Conservation (phyloP, 2,329 filamentous ascomycete species). For the Talaromyces rugulosus region DNA sequence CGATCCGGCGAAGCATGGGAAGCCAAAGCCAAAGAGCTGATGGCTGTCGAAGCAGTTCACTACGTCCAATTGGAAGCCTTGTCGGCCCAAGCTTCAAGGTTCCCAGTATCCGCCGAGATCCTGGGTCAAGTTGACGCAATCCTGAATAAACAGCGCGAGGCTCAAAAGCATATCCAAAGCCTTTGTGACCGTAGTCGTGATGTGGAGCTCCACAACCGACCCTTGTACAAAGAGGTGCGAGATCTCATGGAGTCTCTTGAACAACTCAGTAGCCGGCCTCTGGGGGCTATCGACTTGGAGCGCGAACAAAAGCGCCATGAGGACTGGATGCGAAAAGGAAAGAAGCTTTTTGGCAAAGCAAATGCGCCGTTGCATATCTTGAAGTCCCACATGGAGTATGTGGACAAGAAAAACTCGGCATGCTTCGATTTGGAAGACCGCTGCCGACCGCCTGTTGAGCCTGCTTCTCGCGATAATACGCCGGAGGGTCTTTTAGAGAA, state of each 20-base stretch:
- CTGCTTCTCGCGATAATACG: slow-evolving; percentile 76
- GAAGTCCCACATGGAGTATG: slow-evolving; percentile 89
- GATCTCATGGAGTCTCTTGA: slow-evolving; percentile 83
- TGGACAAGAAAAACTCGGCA: slow-evolving; percentile 79
- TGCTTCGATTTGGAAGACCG: slow-evolving; percentile 92
- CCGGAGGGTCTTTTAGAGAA: slow-evolving; percentile 55
- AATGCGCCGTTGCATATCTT: slow-evolving; percentile 96
- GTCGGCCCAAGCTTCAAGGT: slow-evolving; percentile 71
- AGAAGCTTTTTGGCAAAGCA: slow-evolving; percentile 96
- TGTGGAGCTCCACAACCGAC: slow-evolving; percentile 70
- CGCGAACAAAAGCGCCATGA: slow-evolving; percentile 92
- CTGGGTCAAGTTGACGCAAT: slow-evolving; percentile 82
- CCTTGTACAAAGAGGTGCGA: slow-evolving; percentile 83
- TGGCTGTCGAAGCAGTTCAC: slow-evolving; percentile 85
- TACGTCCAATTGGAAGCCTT: slow-evolving; percentile 92
- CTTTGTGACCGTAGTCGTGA: slow-evolving; percentile 75
- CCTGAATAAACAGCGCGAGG: slow-evolving; percentile 90
- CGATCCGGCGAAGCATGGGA: slow-evolving; percentile 83
- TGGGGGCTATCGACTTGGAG: slow-evolving; percentile 86
- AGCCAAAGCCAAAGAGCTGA: slow-evolving; percentile 84
- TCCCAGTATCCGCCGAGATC: slow-evolving; percentile 80
- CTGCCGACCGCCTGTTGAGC: slow-evolving; percentile 84
- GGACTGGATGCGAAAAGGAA: slow-evolving; percentile 98
- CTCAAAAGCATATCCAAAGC: slow-evolving; percentile 79
- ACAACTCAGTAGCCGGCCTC: slow-evolving; percentile 87